These are phyloP conservation scores for Candida schatavii DNA, from an alignment of 805 yeast genomes.

Conservation along the genomic window DNA sequence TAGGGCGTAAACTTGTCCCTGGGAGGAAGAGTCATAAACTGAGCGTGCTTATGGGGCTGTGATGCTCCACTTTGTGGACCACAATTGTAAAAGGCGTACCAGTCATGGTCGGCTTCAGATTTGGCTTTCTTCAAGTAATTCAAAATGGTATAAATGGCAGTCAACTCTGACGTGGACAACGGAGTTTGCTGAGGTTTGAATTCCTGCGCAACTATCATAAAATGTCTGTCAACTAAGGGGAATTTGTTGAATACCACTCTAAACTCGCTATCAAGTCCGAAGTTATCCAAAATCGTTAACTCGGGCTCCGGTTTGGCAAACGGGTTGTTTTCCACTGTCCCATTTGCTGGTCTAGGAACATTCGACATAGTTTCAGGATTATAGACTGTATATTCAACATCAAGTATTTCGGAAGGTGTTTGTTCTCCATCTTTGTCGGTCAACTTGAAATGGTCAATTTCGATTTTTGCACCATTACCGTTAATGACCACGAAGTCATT, in stretches of 20 bases:
- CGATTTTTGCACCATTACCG: conserved; percentile 41
- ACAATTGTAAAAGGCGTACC: conserved; percentile 84
- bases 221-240: conserved; percentile 78
- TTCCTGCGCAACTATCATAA: conserved; percentile 72
- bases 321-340: conserved; percentile 55
- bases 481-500: conserved; percentile 49
- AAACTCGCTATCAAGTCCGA: conserved; percentile 49
- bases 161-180: conserved; percentile 66
- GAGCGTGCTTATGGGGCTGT: conserved; percentile 89
- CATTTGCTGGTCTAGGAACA: conserved; percentile 37
- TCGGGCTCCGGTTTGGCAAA: conserved; percentile 79
- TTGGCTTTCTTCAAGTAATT: conserved; percentile 40
- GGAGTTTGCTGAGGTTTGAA: conserved; percentile 73
- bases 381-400: conserved; percentile 11
- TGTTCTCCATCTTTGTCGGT: conserved; percentile 9
- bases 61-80: conserved; percentile 94
- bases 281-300: conserved; percentile 55
- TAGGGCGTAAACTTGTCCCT: conserved; percentile 47
- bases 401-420: background rate
- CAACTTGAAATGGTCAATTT: conserved; percentile 20
- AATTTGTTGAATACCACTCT: conserved; percentile 79
- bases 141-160: conserved; percentile 55
- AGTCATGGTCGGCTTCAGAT: conserved; percentile 31
- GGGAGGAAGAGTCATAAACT: conserved; percentile 70
- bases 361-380: conserved; percentile 3